Conservation (phyloP, 257 asterid genomes). For the Schizonepeta tenuifolia region DNA sequence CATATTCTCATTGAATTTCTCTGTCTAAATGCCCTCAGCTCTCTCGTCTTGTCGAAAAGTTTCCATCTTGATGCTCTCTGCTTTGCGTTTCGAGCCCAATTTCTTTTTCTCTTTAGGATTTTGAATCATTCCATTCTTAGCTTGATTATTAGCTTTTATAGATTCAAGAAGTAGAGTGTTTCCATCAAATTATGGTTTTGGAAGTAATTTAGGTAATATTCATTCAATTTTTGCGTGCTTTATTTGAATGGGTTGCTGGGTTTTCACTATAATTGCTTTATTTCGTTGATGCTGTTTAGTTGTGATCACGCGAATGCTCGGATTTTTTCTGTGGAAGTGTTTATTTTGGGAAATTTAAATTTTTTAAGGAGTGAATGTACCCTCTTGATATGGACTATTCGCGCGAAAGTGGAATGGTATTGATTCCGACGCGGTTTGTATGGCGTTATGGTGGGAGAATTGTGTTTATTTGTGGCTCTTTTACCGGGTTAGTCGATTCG, state of each 20-base stretch:
- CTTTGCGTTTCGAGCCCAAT: slow-evolving; percentile 28
- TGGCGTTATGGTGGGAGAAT: slow-evolving; percentile 93
- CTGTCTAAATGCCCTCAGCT: slow-evolving; percentile 30
- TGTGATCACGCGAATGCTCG: slow-evolving; percentile 40
- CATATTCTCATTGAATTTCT: slow-evolving; percentile 31
- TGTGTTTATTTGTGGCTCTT: slow-evolving; percentile 78
- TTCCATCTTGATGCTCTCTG: slow-evolving; percentile 33
- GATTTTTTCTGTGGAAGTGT: slow-evolving; percentile 24
- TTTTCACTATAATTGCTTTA: slow-evolving; percentile 29
- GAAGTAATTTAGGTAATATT: slow-evolving; percentile 31
- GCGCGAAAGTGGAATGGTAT: slow-evolving; percentile 58
- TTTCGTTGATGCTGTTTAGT: slow-evolving; percentile 34
- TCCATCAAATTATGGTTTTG: slow-evolving; percentile 24
- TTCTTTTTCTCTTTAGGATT: slow-evolving; percentile 24
- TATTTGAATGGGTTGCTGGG: slow-evolving; percentile 35
- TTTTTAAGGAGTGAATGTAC: slow-evolving; percentile 42
- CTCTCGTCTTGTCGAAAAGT: slow-evolving; percentile 34
- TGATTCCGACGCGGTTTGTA: slow-evolving; percentile 72
- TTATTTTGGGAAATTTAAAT: slow-evolving; percentile 28
- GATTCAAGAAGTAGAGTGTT: slow-evolving; percentile 35
- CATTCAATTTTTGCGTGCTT: slow-evolving; percentile 18
- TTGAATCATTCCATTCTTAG: slow-evolving; percentile 23
- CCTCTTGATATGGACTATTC: slow-evolving; percentile 46
- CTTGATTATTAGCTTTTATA: slow-evolving; percentile 18
- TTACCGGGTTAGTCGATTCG: slow-evolving; percentile 68